Evolutionary conservation across 257 asterid genomes (phyloP).

Genomic region (Craterostigma plantagineum): DNA sequence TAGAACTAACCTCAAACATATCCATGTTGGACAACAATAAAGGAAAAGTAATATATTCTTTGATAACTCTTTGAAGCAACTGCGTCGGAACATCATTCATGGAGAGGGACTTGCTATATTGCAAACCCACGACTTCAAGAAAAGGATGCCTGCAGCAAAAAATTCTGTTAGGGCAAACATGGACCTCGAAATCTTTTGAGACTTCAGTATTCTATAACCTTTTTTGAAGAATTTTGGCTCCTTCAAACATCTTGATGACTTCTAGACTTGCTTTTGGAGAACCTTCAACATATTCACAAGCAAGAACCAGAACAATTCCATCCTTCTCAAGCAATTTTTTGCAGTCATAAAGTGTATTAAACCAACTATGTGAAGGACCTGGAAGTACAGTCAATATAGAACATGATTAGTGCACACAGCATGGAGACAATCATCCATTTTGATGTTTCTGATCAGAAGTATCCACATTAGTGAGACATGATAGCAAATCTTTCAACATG

Average conservation of each 20-base stretch:
- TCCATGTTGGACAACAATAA: slow-evolving; percentile 35
- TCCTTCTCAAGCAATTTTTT: slow-evolving; percentile 30
- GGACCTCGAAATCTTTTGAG: slow-evolving; percentile 5
- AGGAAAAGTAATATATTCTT: slow-evolving; percentile 59
- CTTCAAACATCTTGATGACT: slow-evolving; percentile 29
- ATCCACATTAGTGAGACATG: slow-evolving; percentile 1
- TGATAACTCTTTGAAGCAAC: slow-evolving; percentile 30
- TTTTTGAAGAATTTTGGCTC: slow-evolving; percentile 54
- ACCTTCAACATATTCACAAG: slow-evolving; percentile 27
- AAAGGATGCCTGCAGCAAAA: slow-evolving; percentile 50
- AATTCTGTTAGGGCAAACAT: slow-evolving; percentile 6
- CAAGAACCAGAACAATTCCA: slow-evolving; percentile 32
- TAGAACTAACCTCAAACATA: slow-evolving; percentile 34
- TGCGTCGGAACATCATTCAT: slow-evolving; percentile 20
- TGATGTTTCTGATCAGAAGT: slow-evolving; percentile 1
- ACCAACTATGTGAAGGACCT: slow-evolving; percentile 70
- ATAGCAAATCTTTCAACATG: neutral
- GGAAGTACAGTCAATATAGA: slow-evolving; percentile 15
- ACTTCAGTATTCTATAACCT: slow-evolving; percentile 26
- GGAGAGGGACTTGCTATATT: slow-evolving; percentile 22
- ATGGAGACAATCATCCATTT: slow-evolving; percentile 1
- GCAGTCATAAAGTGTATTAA: slow-evolving; percentile 23
- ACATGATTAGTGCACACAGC: slow-evolving; percentile 5
- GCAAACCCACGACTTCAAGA: slow-evolving; percentile 58
- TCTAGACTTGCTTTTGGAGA: slow-evolving; percentile 20